These are phyloP conservation scores for Mortierella sp. DNA, from an alignment of 371 early-diverging fungal genomes.

Conservation along the genomic window DNA sequence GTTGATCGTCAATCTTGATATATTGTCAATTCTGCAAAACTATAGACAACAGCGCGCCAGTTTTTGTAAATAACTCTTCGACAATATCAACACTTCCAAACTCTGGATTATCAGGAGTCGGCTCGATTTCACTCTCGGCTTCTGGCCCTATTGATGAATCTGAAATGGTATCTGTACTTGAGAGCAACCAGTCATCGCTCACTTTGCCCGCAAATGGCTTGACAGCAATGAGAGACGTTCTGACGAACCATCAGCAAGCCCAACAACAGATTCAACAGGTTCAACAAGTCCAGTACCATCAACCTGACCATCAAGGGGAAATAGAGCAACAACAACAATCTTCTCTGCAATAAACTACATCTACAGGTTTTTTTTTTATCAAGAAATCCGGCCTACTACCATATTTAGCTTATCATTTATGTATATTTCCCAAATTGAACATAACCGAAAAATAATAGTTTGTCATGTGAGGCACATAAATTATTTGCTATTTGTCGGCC, in stretches of 20 bases:
- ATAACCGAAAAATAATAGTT: conserved; percentile 4
- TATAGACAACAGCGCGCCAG: conserved; percentile 8
- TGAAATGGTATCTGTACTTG: conserved; percentile 20
- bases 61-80: conserved; percentile 30
- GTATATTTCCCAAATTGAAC: conserved; percentile 18
- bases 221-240: conserved; percentile 21
- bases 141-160: conserved; percentile 20
- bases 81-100: conserved; percentile 14
- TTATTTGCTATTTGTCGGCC: background rate
- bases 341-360: background rate
- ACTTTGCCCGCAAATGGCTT: conserved; percentile 15
- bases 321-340: conserved; percentile 15
- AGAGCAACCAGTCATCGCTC: conserved; percentile 11
- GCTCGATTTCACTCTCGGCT: conserved; percentile 7
- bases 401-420: conserved; percentile 5
- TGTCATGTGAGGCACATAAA: too few relatives aligned
- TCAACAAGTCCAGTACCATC: background rate
- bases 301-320: background rate
- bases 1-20: background rate
- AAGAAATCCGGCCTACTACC: background rate
- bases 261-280: conserved; percentile 9
- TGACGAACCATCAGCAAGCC: conserved; percentile 16
- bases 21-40: background rate
- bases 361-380: too few relatives aligned
- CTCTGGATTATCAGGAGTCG: conserved; percentile 8